Evolutionary conservation across 768 basidiomycete species (phyloP), one percentile per base, ranked within the genome.

Genomic region (Cystobasidium tubakii): DNA sequence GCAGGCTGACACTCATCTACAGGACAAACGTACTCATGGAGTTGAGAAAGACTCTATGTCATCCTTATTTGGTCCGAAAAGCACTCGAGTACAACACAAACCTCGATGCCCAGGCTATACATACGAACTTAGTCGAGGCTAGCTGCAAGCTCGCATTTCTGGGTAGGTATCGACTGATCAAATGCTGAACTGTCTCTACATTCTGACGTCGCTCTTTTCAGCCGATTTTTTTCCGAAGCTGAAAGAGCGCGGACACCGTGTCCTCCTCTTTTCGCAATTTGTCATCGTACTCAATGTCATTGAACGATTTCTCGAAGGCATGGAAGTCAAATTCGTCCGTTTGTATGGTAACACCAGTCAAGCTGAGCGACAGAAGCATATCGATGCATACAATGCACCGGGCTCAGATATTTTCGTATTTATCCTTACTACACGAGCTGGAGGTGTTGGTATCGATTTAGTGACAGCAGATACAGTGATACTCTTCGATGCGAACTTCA

Each of bases 251-350:
- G 94, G 93, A 76, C 95, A 99, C 82, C 88, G 93, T 54, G 92
- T 97, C 13, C 82, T 99, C 77, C 86, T 99, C 23, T 79, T 79
- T 66, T 75, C 76, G 0, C 77, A 98, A 82, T 98, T 97, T 87
- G 94, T 98, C 82, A 95, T 98, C 92, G 96, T 93, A 15, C 88
- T 99, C 88, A 93, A 97, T 81, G 84, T 98, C 64, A 91, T 98
- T 87, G 95, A 97, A 81, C 93, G 97, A 80, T 99, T 97, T 81
- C 84, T 99, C 66, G 89, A 92, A 74, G 95, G 90, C 81, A 88
- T 94, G 4, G 63, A 73, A 13, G 19, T 77, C 46, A 74, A 69
- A n/a, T 76, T 67, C 67, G 31, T 74, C 0, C 74, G 77, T 1
- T 62, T 78, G 43, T 94, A 98, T 80, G 96, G 96, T 13, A 88